A percentile compares a stretch with the other conserved stretches of the same genome.
Evolutionary conservation across 345 rosid species (phyloP).

Genomic region (Camelina laxa): DNA sequence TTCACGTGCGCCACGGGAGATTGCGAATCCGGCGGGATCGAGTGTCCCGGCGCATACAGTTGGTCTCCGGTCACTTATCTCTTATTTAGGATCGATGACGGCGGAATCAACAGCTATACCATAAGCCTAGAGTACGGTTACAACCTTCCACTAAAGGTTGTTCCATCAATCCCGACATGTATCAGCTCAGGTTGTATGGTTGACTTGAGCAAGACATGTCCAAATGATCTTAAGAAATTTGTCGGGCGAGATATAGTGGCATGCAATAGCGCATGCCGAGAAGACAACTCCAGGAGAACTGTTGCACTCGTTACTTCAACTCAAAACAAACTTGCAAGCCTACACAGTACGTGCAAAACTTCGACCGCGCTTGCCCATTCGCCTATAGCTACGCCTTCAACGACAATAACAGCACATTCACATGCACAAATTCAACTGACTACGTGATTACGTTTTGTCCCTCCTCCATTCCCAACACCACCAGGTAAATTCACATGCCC

Average conservation of each 20-base stretch:
- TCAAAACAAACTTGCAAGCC: constrained; percentile 39
- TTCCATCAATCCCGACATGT: constrained; percentile 14
- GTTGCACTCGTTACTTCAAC: constrained; percentile 13
- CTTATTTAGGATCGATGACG: constrained; percentile 3
- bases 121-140: constrained; percentile 27
- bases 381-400: constrained; percentile 18
- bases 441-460: constrained; percentile 38
- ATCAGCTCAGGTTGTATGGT: constrained; percentile 26
- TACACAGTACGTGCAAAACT: constrained; percentile 5
- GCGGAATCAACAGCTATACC: background rate
- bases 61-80: constrained; percentile 28
- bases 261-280: constrained; percentile 2
- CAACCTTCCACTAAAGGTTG: constrained; percentile 33
- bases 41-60: background rate
- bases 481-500: background rate
- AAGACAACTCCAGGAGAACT: background rate
- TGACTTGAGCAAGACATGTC: constrained; percentile 31
- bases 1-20: constrained; percentile 24
- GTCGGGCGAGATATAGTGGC: background rate
- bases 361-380: constrained; percentile 21
- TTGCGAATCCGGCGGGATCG: constrained; percentile 15
- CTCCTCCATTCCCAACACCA: background rate
- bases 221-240: constrained; percentile 18
- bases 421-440: constrained; percentile 33
- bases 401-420: constrained; percentile 17